These are phyloP conservation scores for Hymenoscyphus repandus DNA, from an alignment of 2,329 filamentous ascomycete species.

Conservation along the genomic window DNA sequence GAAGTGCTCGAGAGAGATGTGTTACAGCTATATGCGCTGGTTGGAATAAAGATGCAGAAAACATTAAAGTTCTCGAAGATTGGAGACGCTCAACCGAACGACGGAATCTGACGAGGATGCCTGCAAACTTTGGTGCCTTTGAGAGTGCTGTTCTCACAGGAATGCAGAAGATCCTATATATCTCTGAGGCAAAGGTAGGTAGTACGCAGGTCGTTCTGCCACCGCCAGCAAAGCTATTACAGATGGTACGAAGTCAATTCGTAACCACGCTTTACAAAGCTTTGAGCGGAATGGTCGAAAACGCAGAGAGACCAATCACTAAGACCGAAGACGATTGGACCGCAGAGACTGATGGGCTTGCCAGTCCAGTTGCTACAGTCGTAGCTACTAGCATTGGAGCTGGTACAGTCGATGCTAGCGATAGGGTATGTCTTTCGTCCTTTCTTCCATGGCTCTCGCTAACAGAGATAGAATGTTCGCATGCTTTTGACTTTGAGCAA, in stretches of 20 bases:
- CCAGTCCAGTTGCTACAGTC: slow-evolving; percentile 28
- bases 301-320: slow-evolving; percentile 72
- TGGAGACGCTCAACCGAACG: slow-evolving; percentile 82
- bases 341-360: slow-evolving; percentile 28
- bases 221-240: slow-evolving; percentile 79
- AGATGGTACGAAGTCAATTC: slow-evolving; percentile 88
- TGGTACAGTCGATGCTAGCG: slow-evolving; percentile 46
- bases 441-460: slow-evolving; percentile 21
- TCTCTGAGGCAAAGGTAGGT: slow-evolving; percentile 73
- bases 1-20: slow-evolving; percentile 74
- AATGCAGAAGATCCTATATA: slow-evolving; percentile 93
- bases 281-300: slow-evolving; percentile 93
- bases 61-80: slow-evolving; percentile 87
- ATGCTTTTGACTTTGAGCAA: slow-evolving; percentile 94
- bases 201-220: slow-evolving; percentile 75
- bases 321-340: slow-evolving; percentile 41
- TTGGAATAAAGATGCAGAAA: slow-evolving; percentile 91
- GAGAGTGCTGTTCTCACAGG: slow-evolving; percentile 76
- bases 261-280: slow-evolving; percentile 92
- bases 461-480: slow-evolving; percentile 66
- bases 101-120: slow-evolving; percentile 87
- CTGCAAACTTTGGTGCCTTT: slow-evolving; percentile 76
- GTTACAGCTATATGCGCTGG: slow-evolving; percentile 80
- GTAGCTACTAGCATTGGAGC: slow-evolving; percentile 38
- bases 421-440: slow-evolving; percentile 39